phyloP scores from a whole-genome alignment of 1,284 basidiomycete genomes.

The Fomitopsis palustris region DNA sequence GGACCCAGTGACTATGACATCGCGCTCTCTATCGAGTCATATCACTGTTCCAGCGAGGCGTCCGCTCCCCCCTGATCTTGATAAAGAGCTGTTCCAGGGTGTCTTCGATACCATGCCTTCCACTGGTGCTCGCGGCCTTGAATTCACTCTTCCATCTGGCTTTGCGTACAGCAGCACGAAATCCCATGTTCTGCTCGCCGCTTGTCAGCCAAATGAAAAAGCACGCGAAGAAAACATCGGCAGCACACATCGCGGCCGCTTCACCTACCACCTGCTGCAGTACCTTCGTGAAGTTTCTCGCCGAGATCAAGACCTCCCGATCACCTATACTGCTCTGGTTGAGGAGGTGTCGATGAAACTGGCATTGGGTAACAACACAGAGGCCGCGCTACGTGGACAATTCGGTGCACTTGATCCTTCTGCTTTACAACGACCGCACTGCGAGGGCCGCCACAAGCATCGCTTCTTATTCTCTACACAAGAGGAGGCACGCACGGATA shows the following conservation, averaged over 20 bases:
- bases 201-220: conserved; percentile 5
- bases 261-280: not conserved
- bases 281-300: not conserved
- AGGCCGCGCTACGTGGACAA: too few species aligned
- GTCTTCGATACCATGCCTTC: not conserved
- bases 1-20: not conserved
- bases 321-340: too few species aligned
- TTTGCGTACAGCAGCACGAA: not conserved
- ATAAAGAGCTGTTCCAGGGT: not conserved
- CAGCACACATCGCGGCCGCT: not conserved
- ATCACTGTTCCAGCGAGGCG: too few species aligned
- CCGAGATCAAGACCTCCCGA: not conserved
- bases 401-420: too few species aligned
- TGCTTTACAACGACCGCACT: too few species aligned
- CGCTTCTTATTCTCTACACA: too few species aligned
- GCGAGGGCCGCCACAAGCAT: too few species aligned
- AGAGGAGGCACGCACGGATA: not conserved
- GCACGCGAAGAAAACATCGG: not conserved
- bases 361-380: too few species aligned
- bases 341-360: too few species aligned
- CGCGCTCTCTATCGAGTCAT: not conserved
- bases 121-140: not conserved
- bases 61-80: not conserved
- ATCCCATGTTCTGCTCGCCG: conserved; percentile 11
- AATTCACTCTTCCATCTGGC: not conserved